Conservation (phyloP, 2,329 filamentous ascomycete species). For the Venturia effusa region DNA sequence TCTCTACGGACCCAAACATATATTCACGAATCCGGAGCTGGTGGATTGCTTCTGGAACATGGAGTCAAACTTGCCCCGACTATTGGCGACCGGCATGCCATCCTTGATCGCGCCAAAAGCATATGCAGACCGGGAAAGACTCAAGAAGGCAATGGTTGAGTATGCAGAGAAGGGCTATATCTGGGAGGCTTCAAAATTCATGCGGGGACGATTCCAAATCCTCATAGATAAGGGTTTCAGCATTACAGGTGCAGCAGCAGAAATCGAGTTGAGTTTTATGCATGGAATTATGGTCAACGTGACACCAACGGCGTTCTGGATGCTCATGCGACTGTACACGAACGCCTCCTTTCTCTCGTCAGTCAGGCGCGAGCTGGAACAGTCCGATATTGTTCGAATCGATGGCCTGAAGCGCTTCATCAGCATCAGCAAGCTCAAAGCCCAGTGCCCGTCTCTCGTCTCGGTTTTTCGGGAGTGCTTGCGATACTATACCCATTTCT, state of each 20-base stretch:
- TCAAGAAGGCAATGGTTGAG: neutral
- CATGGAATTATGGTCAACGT: neutral
- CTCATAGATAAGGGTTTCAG: neutral
- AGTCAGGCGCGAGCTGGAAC: neutral
- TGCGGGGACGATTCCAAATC: neutral
- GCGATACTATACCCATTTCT: slow-evolving; percentile 29
- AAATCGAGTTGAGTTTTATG: neutral
- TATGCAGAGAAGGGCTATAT: neutral
- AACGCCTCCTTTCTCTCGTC: neutral
- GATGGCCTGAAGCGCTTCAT: neutral
- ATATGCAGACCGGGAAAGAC: neutral
- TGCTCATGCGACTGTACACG: neutral
- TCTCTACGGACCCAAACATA: neutral
- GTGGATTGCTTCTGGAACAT: neutral
- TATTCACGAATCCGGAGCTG: neutral
- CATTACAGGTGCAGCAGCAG: neutral
- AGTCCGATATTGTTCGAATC: neutral
- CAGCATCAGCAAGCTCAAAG: slow-evolving; percentile 18
- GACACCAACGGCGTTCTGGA: neutral
- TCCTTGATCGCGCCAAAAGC: neutral
- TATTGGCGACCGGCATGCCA: neutral
- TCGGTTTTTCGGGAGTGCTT: slow-evolving; percentile 37
- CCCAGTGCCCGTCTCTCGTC: slow-evolving; percentile 32
- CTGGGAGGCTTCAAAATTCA: neutral
- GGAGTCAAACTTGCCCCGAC: neutral